phyloP scores from a whole-genome alignment of 257 asterid species.

The Nicotiana undulata region DNA sequence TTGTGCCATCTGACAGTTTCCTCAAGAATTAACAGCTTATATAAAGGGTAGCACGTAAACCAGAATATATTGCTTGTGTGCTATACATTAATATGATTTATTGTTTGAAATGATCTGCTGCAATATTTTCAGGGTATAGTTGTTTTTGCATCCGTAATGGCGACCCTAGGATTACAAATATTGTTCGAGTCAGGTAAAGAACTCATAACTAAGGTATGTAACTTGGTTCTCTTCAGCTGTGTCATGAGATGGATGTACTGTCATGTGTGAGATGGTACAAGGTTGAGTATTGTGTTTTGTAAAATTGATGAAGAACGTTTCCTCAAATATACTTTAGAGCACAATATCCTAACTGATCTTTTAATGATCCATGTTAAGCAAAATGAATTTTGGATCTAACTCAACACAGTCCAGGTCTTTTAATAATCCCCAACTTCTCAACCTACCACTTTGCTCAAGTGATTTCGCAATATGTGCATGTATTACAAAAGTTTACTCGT shows the following conservation, averaged over 20 bases:
- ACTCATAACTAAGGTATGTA: conserved; percentile 56
- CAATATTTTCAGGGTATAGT: conserved; percentile 65
- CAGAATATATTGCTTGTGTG: background rate
- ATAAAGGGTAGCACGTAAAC: background rate
- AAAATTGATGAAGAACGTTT: background rate
- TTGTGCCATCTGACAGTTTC: too few species aligned
- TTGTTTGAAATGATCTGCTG: background rate
- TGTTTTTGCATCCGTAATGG: conserved; percentile 92
- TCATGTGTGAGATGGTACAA: background rate
- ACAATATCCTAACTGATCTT: too few species aligned
- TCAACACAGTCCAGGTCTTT: too few species aligned
- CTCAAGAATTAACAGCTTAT: background rate
- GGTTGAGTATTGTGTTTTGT: background rate
- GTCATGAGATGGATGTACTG: background rate
- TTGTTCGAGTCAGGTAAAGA: conserved; percentile 74
- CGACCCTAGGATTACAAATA: conserved; percentile 85
- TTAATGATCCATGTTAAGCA: background rate
- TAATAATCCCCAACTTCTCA: too few species aligned
- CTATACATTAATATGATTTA: background rate
- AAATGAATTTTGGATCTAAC: background rate
- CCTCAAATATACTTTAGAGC: background rate
- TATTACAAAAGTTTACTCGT: too few species aligned
- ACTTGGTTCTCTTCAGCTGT: background rate
- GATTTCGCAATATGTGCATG: too few species aligned
- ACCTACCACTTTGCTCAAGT: too few species aligned